These are phyloP conservation scores for Russula foetens DNA, from an alignment of 768 basidiomycete genomes.

Conservation along the genomic window DNA sequence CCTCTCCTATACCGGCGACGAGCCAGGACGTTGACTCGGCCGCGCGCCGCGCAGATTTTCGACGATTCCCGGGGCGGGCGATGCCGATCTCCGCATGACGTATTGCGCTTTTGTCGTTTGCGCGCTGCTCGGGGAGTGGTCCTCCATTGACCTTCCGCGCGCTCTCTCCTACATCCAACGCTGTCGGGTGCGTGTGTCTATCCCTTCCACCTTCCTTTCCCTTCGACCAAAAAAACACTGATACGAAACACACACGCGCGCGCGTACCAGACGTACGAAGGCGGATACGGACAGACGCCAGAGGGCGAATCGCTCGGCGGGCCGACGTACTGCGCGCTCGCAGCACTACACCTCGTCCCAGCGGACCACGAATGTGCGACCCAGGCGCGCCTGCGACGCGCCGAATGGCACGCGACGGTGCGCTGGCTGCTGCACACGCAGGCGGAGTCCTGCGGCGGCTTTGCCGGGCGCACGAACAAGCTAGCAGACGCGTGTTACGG, in stretches of 20 bases:
- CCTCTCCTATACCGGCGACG: slow-evolving; percentile 1
- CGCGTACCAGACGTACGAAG: slow-evolving; percentile 82
- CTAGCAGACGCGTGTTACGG: slow-evolving; percentile 90
- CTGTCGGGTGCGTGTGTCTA: slow-evolving; percentile 57
- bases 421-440: slow-evolving; percentile 78
- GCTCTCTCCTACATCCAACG: slow-evolving; percentile 57
- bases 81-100: slow-evolving; percentile 74
- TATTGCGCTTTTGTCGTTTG: slow-evolving; percentile 87
- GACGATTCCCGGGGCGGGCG: slow-evolving; percentile 55
- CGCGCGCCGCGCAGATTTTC: slow-evolving; percentile 46
- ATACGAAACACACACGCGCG: too few species aligned
- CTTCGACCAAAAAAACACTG: too few species aligned
- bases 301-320: slow-evolving; percentile 90
- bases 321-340: slow-evolving; percentile 87
- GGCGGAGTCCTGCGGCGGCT: slow-evolving; percentile 58
- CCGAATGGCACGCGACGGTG: slow-evolving; percentile 47
- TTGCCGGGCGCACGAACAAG: slow-evolving; percentile 84
- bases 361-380: slow-evolving; percentile 19
- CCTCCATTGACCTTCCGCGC: slow-evolving; percentile 51
- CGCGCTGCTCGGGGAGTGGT: slow-evolving; percentile 73
- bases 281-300: slow-evolving; percentile 82
- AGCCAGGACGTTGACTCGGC: too few species aligned
- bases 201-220: background rate
- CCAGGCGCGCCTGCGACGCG: slow-evolving; percentile 22
- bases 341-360: slow-evolving; percentile 53